Percentiles rank a stretch among this genome's conserved stretches.
Conservation (phyloP, 345 rosid species). For the Microthlaspi erraticum region DNA sequence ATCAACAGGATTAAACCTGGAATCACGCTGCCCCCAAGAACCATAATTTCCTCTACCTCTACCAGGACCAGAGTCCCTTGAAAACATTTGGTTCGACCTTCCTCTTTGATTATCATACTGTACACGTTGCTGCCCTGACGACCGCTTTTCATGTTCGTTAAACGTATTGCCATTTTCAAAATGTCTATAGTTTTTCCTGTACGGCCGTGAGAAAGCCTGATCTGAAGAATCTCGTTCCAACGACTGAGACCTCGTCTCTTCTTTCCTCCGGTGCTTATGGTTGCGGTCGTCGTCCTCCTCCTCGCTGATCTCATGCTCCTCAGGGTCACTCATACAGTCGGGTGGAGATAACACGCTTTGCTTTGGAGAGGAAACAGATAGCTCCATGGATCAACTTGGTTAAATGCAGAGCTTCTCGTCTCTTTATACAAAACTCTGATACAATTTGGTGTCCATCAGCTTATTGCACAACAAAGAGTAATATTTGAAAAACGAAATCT, state of each 20-base stretch:
- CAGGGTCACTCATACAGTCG: conserved; percentile 75
- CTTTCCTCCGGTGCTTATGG: conserved; percentile 96
- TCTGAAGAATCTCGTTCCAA: conserved; percentile 70
- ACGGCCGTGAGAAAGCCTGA: conserved; percentile 60
- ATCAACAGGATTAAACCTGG: conserved; percentile 66
- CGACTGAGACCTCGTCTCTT: conserved; percentile 74
- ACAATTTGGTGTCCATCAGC: conserved; percentile 36
- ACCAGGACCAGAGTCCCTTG: conserved; percentile 67
- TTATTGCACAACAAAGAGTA: conserved; percentile 20
- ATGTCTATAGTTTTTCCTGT: conserved; percentile 66
- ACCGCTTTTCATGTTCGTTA: conserved; percentile 68
- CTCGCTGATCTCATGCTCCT: conserved; percentile 94
- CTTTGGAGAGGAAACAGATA: conserved; percentile 74
- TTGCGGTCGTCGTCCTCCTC: conserved; percentile 98
- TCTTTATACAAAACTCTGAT: conserved; percentile 42
- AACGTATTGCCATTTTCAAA: conserved; percentile 68
- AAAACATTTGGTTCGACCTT: conserved; percentile 61
- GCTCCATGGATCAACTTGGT: conserved; percentile 59
- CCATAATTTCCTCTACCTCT: conserved; percentile 89
- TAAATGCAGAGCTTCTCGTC: conserved; percentile 27
- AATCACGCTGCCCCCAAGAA: conserved; percentile 75
- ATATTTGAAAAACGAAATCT: conserved; percentile 14
- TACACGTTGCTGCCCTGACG: conserved; percentile 53
- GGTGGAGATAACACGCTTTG: conserved; percentile 63
- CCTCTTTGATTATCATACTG: conserved; percentile 69